These are phyloP conservation scores for Diospyros lotus DNA, from an alignment of 148 eudicot genomes.

Conservation along the genomic window DNA sequence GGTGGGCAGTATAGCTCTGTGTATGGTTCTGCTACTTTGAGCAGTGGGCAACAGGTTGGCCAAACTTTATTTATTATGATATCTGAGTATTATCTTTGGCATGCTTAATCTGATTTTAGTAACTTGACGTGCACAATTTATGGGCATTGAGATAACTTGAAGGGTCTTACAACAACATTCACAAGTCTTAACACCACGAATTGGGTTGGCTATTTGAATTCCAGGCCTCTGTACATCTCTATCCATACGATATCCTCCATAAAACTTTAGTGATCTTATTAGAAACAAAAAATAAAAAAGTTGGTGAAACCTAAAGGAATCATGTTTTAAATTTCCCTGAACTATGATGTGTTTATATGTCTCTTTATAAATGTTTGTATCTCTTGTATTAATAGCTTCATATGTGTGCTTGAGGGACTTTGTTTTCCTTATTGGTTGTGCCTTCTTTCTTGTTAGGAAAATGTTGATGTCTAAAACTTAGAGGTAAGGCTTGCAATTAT, in stretches of 20 bases:
- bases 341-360: not conserved
- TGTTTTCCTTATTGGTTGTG: not conserved
- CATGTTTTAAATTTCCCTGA: not conserved
- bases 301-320: not conserved
- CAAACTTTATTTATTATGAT: not conserved
- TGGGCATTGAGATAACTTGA: not conserved
- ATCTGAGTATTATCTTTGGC: not conserved
- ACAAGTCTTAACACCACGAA: no score
- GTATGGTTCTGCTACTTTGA: constrained; percentile 57
- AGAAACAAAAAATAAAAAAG: no score
- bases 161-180: no score
- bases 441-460: not conserved
- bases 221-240: no score
- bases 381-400: not conserved
- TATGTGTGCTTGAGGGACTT: not conserved
- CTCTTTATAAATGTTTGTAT: not conserved
- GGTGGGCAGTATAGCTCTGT: constrained; percentile 71
- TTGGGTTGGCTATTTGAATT: no score
- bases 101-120: not conserved
- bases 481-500: not conserved
- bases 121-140: not conserved
- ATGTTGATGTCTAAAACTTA: not conserved
- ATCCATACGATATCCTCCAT: no score
- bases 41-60: constrained; percentile 69
- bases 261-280: no score